Conservation (phyloP, 192 early-diverging fungal genomes). For the Coemansia sp. region DNA sequence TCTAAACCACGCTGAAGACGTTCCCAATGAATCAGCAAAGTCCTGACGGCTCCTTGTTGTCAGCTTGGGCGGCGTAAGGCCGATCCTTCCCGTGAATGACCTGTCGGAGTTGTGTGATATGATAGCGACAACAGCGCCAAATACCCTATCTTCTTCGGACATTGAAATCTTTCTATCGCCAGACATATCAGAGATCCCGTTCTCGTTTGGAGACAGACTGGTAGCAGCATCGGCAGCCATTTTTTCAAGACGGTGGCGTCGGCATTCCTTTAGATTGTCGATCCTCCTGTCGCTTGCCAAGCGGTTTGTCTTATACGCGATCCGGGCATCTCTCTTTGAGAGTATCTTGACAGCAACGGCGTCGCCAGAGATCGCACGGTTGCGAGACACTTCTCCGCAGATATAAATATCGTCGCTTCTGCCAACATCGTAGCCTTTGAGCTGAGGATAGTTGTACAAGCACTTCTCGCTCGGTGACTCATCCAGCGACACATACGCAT, state of each 20-base stretch:
- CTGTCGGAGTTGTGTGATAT: conserved; percentile 27
- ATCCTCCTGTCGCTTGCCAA: conserved; percentile 62
- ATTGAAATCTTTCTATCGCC: not conserved
- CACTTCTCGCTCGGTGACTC: conserved; percentile 43
- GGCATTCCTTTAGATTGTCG: conserved; percentile 58
- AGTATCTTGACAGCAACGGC: conserved; percentile 82
- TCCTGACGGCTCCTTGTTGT: not conserved
- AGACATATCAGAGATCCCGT: not conserved
- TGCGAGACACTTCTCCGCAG: conserved; percentile 73
- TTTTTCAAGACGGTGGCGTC: conserved; percentile 70
- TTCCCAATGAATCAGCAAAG: conserved; percentile 9
- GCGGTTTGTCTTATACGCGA: conserved; percentile 30
- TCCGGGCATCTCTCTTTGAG: conserved; percentile 29
- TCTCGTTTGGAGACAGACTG: conserved; percentile 24
- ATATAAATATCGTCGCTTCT: conserved; percentile 68
- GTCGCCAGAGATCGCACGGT: conserved; percentile 90
- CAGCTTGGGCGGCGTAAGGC: conserved; percentile 4
- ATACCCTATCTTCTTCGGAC: conserved; percentile 5
- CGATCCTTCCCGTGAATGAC: conserved; percentile 29
- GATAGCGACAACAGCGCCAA: conserved; percentile 35
- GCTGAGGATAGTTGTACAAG: conserved; percentile 20
- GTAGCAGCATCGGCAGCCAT: conserved; percentile 22
- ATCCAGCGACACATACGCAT: conserved; percentile 86
- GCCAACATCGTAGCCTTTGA: conserved; percentile 30
- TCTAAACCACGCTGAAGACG: conserved; percentile 26